Evolutionary conservation across 169 alveolate species (phyloP).

Genomic region (Plasmodium sp.): DNA sequence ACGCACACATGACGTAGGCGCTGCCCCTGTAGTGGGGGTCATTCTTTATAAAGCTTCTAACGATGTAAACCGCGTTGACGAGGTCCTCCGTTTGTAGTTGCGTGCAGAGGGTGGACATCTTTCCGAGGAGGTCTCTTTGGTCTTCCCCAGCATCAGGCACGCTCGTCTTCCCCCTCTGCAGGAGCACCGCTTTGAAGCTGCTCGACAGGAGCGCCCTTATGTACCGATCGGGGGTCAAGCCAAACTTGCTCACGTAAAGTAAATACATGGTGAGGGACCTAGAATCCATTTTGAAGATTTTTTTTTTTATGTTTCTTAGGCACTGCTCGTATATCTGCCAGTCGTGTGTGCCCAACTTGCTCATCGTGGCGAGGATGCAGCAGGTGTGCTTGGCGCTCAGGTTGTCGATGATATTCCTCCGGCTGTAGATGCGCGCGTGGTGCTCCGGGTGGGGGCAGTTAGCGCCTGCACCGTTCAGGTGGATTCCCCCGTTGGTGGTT

Average conservation of each 20-base stretch:
- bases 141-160: too few species aligned
- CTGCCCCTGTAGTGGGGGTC: background rate
- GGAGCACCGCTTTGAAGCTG: conserved; percentile 2
- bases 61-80: conserved; percentile 36
- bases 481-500: background rate
- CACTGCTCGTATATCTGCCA: conserved; percentile 19
- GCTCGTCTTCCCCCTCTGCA: background rate
- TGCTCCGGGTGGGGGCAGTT: background rate
- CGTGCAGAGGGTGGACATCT: conserved; percentile 1
- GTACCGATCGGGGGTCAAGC: conserved; percentile 23
- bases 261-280: conserved; percentile 52
- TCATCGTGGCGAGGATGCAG: conserved; percentile 12
- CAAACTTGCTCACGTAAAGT: conserved; percentile 51
- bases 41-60: conserved; percentile 43
- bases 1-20: background rate
- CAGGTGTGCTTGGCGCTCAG: conserved; percentile 32
- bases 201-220: conserved; percentile 7
- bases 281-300: conserved; percentile 30
- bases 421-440: background rate
- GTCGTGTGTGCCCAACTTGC: conserved; percentile 40
- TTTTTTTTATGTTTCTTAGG: conserved; percentile 39
- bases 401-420: conserved; percentile 32
- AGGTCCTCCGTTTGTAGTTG: conserved; percentile 24
- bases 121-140: background rate
- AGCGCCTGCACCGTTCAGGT: too few species aligned